Base-by-base conservation (phyloP, 108 stramenopile genomes). In the Cylindrotheca closterium region DNA sequence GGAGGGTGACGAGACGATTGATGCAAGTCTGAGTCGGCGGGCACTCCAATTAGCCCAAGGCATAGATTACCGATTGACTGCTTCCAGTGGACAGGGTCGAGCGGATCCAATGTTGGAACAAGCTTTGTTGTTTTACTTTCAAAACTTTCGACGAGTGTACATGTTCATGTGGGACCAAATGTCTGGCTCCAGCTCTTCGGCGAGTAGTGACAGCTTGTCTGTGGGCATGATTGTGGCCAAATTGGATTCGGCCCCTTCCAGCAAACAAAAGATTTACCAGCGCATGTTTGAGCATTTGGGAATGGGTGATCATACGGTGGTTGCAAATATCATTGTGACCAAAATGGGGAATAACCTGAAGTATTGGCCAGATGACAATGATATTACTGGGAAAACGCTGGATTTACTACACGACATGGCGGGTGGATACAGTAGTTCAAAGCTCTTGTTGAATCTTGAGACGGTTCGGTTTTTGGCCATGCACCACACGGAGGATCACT, bases 81-180 rank as follows among this genome's bases (percentile, higher is more conserved):
- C 78, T 27, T 88, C 92, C 19, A 88, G 92, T 67, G 97, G 96
- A 24, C 70, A 63, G 12, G 86, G 91, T 0, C 77, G 89, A 47
- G 79, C 88, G 18, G 87, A 93, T 55, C 59, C 79, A 18, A 82
- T 87, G 60, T 73, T 96, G 37, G 95, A 96, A 65, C 62, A 79
- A 48, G 89, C 95, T 0, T 28, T 93, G 27, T 62, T 96, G 42
- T 94, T 80, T 63, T 94, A 94, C 79, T 93, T 97, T 67, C 88
- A 95, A 72, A 82, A 89, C 58, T 95, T 96, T 63, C 81, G 94
- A 47, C 82, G 91, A 30, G 88, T 95, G 29, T 97, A 94, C 78
- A 94, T 95, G 92, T 97, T 95, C 60, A 94, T 95, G 91, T 97
- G 94, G 94, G 96, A 95, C 55, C 91, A 94, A 80, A 84, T 90